Evolutionary conservation across 1,284 basidiomycete species (phyloP).

Genomic region (Cutaneotrichosporon cavernicola): DNA sequence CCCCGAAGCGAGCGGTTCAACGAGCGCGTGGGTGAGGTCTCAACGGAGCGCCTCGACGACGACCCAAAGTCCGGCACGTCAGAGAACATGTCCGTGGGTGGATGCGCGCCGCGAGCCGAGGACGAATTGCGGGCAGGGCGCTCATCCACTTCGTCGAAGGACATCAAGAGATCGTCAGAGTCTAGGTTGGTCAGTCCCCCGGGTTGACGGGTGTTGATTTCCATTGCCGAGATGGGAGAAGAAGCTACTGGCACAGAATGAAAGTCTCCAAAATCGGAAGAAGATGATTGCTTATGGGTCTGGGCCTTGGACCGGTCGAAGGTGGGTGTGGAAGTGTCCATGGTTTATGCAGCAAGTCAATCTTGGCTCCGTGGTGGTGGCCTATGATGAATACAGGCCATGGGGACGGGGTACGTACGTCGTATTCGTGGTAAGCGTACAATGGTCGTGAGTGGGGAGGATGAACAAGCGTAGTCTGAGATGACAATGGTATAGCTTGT

Average conservation of each 20-base stretch:
- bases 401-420: background rate
- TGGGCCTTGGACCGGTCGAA: background rate
- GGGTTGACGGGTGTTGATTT: background rate
- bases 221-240: background rate
- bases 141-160: conserved; percentile 35
- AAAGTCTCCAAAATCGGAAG: conserved; percentile 29
- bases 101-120: background rate
- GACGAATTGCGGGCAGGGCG: background rate
- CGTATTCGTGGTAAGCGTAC: background rate
- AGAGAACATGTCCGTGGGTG: conserved; percentile 12
- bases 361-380: background rate
- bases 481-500: background rate
- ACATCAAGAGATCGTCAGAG: conserved; percentile 37
- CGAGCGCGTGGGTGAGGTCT: conserved; percentile 14
- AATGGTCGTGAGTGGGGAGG: background rate
- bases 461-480: conserved; percentile 1
- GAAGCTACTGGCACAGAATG: conserved; percentile 15
- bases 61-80: conserved; percentile 14
- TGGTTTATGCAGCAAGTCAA: background rate
- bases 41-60: background rate
- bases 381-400: background rate
- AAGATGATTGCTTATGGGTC: conserved; percentile 14
- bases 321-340: background rate
- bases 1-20: conserved; percentile 6
- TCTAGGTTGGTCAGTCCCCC: conserved; percentile 13